These are phyloP conservation scores for Russula brevipes DNA, from an alignment of 768 basidiomycete species.

Conservation along the genomic window DNA sequence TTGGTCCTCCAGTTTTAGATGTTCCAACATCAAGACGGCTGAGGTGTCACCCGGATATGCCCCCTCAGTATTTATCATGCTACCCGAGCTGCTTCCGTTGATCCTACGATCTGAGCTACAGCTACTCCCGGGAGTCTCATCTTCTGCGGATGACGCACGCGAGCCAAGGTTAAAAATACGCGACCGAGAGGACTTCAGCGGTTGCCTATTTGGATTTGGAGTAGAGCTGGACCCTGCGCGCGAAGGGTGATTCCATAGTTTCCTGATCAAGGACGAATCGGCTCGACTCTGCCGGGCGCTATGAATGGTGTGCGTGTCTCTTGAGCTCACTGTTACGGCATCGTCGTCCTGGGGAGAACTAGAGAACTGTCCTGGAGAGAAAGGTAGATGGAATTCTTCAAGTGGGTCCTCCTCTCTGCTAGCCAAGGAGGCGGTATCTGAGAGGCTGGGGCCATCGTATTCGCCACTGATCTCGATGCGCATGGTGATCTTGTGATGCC, in stretches of 20 bases:
- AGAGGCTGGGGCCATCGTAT: slow-evolving; percentile 87
- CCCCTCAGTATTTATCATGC: neutral
- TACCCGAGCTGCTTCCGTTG: neutral
- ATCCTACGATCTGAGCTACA: neutral
- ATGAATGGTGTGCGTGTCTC: slow-evolving; percentile 40
- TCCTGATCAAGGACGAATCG: slow-evolving; percentile 33
- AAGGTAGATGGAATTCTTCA: slow-evolving; percentile 54
- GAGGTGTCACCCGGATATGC: neutral
- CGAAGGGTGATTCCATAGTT: slow-evolving; percentile 5
- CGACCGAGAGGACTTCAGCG: slow-evolving; percentile 14
- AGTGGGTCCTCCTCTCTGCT: slow-evolving; percentile 70
- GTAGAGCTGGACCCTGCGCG: slow-evolving; percentile 3
- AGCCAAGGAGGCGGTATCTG: slow-evolving; percentile 78
- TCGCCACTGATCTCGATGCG: slow-evolving; percentile 75
- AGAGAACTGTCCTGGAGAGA: slow-evolving; percentile 43
- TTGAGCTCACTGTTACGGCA: slow-evolving; percentile 69
- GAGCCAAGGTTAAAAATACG: slow-evolving; percentile 12
- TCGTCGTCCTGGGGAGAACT: slow-evolving; percentile 58
- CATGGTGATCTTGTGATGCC: slow-evolving; percentile 63
- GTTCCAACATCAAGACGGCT: slow-evolving; percentile 18
- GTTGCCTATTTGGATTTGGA: neutral
- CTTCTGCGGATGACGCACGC: slow-evolving; percentile 7
- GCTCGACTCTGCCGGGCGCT: neutral
- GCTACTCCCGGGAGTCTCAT: neutral
- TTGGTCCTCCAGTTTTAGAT: slow-evolving; percentile 14